Evolutionary conservation across 2,329 filamentous ascomycete species (phyloP).

Genomic region (Beauveria scarabaeidicola): DNA sequence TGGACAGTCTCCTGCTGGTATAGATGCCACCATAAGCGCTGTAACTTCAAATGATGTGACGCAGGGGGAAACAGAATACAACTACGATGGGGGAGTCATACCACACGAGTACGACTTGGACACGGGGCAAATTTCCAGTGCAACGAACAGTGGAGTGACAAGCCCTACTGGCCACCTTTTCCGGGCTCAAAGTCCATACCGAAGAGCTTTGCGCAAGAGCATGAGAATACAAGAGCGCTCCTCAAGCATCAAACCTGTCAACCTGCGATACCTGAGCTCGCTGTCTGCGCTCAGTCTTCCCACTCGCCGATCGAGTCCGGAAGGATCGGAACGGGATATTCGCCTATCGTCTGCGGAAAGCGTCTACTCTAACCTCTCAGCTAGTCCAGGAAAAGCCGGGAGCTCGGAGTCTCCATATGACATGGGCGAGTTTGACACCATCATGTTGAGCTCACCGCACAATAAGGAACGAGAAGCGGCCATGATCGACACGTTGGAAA

Average conservation of each 20-base stretch:
- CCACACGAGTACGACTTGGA: not conserved
- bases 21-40: not conserved
- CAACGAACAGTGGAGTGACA: constrained; percentile 23
- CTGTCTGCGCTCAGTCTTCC: constrained; percentile 32
- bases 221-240: constrained; percentile 26
- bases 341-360: constrained; percentile 37
- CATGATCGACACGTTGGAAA: not conserved
- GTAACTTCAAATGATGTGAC: not conserved
- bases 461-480: not conserved
- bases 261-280: constrained; percentile 29
- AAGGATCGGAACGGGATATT: constrained; percentile 30
- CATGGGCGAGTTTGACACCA: not conserved
- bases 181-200: constrained; percentile 47
- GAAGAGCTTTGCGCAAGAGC: constrained; percentile 39
- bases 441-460: not conserved
- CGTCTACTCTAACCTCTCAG: constrained; percentile 33
- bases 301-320: constrained; percentile 30
- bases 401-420: not conserved
- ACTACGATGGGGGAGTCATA: not conserved
- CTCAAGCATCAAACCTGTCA: constrained; percentile 20
- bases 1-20: not conserved
- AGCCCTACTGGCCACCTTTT: constrained; percentile 44
- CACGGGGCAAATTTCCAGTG: not conserved
- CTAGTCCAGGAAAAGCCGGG: constrained; percentile 17
- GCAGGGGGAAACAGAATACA: not conserved